Evolutionary conservation across 805 yeast genomes (phyloP), one percentile per base, ranked within the genome.

Genomic region (Saccharomycopsis vini): DNA sequence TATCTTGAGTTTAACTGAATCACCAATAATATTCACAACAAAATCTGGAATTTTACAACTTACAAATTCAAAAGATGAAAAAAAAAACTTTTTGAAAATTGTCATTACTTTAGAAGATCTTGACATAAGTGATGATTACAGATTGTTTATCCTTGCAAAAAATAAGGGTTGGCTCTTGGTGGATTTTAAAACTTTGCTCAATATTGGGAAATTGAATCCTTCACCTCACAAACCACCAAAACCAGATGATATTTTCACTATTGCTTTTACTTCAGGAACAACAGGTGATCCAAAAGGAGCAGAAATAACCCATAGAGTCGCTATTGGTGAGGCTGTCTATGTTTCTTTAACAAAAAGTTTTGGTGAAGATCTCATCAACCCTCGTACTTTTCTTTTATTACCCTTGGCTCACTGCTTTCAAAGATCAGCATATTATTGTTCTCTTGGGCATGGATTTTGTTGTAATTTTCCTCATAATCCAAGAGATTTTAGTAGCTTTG

Each of bases 221-320:
- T 12, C 9, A 7, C 40, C 34, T 7, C 35, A 34, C 13, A 28
- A 7, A 4, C 40, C 23, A 4, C 45, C 23, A 15, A 9, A 9
- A 12, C 36, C 35, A 2, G 6, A 29, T 20, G 19, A 9, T 26
- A 12, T 33, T n/a, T 42, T n/a, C 35, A 24, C 40, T 24, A 38
- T 43, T 12, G 12, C 34, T 20, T 43, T 43, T 23, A 42, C 45
- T 23, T 29, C 29, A 16, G 45, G 45, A 12, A 42, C 45, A 18
- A 67, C 34, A 54, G 86, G 87, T 16, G 59, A 69, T 9, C 88
- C 89, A 39, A 81, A 81, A 60, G 89, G 89, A 43, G 88, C 76
- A 13, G 72, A 69, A 40, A 46, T 74, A 35, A 64, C 73, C 6
- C 86, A 81, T 40, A 61, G 9, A 9, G 10, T 30, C 7, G 33